Base-by-base conservation (phyloP, 2,329 filamentous ascomycete species). In the Furcasterigmium sp. region DNA sequence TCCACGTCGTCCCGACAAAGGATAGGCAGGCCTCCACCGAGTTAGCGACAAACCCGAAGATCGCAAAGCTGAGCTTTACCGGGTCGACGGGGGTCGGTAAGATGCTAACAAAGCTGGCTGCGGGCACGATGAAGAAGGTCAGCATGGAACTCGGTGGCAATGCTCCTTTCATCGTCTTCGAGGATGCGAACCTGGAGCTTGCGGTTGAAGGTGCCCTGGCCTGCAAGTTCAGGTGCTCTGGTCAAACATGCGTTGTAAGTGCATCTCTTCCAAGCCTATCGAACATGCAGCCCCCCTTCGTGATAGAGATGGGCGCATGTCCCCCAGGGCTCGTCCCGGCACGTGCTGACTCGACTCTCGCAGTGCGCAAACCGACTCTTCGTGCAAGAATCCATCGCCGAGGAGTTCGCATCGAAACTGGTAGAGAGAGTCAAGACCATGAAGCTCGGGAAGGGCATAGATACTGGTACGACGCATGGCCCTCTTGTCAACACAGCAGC, bases 121-220 rank as follows among this genome's bases (percentile, higher is more conserved):
- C 83, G 1, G 73, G 75, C 10, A 87, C 82, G 0, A 62, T 87
- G 37, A 87, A 88, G 72, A 87, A 87, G 60, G 72, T 87, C 2
- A 84, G 80, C 2, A 85, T 87, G 56, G 84, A 88, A 55, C 73
- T 88, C 6, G 84, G 84, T 26, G 84, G 84, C 19, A 88, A 87
- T 56, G 81, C 84, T 0, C 84, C 84, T 2, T 87, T 87, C 60
- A 87, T 88, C 47, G 82, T 88, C 28, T 88, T 88, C 53, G 83
- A 87, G 51, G 84, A 87, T 53, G 78, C 84, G n/a, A 80, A 87
- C 55, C 67, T 88, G 15, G 82, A 86, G 34, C 68, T 70, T 17
- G 84, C 85, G 0, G 78, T 88, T 13, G 67, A 69, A 0, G 84
- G 83, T 18, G 81, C 84, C 25, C 76, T 87, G 35, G 64, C 78